These are phyloP conservation scores for Allium sativum DNA, from an alignment of 106 monocot genomes.

Conservation along the genomic window DNA sequence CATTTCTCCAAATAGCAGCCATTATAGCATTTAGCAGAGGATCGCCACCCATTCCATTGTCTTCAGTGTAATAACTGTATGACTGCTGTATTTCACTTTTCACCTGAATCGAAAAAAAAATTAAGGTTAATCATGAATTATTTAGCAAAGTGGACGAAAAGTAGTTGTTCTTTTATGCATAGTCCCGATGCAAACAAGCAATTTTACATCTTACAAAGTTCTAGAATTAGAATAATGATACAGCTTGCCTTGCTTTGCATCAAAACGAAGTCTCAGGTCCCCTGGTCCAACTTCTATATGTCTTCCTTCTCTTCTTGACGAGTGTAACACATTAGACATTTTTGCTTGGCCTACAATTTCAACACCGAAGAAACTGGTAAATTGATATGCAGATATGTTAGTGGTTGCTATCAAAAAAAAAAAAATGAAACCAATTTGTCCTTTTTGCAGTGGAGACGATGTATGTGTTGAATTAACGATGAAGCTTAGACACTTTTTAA, in stretches of 20 bases:
- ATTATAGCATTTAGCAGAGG: constrained; percentile 81
- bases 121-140: constrained; percentile 7
- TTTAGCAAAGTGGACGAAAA: background rate
- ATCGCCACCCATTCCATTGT: constrained; percentile 50
- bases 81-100: constrained; percentile 47
- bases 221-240: constrained; percentile 48
- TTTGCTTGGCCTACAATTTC: no score
- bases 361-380: no score
- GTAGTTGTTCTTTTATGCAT: background rate
- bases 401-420: background rate
- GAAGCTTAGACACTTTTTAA: no score
- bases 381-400: no score
- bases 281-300: constrained; percentile 54
- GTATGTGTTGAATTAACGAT: constrained; percentile 75
- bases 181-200: background rate
- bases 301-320: constrained; percentile 14
- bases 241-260: constrained; percentile 34
- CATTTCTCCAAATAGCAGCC: no score
- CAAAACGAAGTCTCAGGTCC: constrained; percentile 59
- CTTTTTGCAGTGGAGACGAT: constrained; percentile 43
- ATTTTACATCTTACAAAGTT: constrained; percentile 30
- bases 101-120: constrained; percentile 44
- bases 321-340: constrained; percentile 34
- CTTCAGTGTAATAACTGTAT: constrained; percentile 69
- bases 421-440: constrained; percentile 31